These are phyloP conservation scores for Phytophthora multivora DNA, from an alignment of 352 stramenopile genomes.

Conservation along the genomic window DNA sequence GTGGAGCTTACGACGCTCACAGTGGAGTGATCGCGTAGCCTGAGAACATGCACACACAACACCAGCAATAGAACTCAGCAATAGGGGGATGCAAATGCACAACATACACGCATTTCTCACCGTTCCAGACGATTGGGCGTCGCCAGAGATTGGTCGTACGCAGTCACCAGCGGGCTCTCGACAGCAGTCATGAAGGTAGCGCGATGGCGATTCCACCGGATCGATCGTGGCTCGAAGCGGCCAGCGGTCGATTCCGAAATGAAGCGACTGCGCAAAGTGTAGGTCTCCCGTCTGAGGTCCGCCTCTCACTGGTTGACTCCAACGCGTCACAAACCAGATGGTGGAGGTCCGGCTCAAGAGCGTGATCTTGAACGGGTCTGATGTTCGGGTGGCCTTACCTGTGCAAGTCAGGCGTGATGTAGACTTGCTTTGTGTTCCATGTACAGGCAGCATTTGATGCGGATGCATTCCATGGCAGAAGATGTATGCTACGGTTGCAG, in stretches of 20 bases:
- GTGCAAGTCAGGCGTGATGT: not conserved
- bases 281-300: not conserved
- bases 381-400: not conserved
- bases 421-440: not conserved
- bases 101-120: conserved; percentile 17
- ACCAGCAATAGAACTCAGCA: conserved; percentile 4
- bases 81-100: not conserved
- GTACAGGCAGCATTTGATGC: not conserved
- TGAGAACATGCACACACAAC: not conserved
- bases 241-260: conserved; percentile 17
- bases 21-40: conserved; percentile 19
- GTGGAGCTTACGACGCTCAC: conserved; percentile 26
- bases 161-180: conserved; percentile 27
- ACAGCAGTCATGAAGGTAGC: conserved; percentile 6
- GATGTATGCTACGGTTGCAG: not conserved
- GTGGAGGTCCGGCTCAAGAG: not conserved
- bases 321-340: conserved; percentile 30
- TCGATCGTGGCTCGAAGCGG: not conserved
- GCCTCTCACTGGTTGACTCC: conserved; percentile 20
- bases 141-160: conserved; percentile 30
- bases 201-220: not conserved
- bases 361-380: not conserved
- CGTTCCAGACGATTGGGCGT: conserved; percentile 43
- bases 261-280: conserved; percentile 20
- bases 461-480: not conserved